A percentile compares a stretch with the other conserved stretches of the same genome.
phyloP scores from a whole-genome alignment of 2,329 filamentous ascomycete genomes.

The Chaetomiaceae sp. region DNA sequence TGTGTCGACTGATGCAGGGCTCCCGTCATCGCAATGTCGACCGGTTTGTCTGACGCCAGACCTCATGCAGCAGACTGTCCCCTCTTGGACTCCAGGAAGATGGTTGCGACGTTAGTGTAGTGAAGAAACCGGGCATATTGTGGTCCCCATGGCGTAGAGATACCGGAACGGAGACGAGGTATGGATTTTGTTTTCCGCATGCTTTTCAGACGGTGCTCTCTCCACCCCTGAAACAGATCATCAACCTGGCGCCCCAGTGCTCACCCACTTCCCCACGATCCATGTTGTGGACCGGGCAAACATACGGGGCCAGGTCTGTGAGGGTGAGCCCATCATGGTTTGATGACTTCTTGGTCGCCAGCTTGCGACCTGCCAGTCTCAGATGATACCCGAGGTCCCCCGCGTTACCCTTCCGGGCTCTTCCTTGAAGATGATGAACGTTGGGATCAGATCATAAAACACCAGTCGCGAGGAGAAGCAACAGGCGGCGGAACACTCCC shows the following conservation, averaged over 20 bases:
- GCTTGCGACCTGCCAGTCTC: neutral
- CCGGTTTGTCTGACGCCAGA: neutral
- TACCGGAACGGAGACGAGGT: neutral
- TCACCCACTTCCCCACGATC: too few relatives aligned
- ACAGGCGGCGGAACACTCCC: too few relatives aligned
- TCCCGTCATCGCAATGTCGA: neutral
- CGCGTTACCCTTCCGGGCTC: neutral
- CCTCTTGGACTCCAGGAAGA: too few relatives aligned
- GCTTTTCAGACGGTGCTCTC: neutral
- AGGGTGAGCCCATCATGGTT: too few relatives aligned
- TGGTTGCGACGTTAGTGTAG: too few relatives aligned
- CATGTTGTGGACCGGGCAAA: too few relatives aligned
- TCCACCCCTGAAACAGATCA: conserved; percentile 4
- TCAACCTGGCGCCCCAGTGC: too few relatives aligned
- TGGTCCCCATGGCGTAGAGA: neutral
- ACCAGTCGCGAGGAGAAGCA: neutral
- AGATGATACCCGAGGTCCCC: neutral
- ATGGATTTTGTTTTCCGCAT: neutral
- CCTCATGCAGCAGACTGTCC: too few relatives aligned
- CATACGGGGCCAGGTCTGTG: too few relatives aligned
- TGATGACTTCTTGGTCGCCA: neutral
- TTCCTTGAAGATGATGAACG: neutral
- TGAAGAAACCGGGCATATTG: too few relatives aligned
- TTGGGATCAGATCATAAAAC: neutral
- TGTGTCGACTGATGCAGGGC: neutral